phyloP scores from a whole-genome alignment of 2,329 filamentous ascomycete species.

The Colletotrichum coccodes region DNA sequence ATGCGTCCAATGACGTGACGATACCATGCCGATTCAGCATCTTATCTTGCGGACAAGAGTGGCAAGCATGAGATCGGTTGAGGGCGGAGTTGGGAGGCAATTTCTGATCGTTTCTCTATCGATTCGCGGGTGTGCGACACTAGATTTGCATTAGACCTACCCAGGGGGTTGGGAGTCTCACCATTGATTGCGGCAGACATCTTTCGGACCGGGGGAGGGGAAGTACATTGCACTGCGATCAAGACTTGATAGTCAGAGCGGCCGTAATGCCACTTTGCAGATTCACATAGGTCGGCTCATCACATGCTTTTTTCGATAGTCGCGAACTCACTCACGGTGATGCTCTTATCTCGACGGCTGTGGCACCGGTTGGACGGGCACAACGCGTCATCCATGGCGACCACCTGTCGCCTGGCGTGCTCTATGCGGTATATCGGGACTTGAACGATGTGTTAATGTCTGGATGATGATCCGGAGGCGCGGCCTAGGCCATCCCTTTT shows the following conservation, averaged over 20 bases:
- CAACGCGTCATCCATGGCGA: background rate
- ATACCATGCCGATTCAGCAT: slow-evolving; percentile 24
- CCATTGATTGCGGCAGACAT: background rate
- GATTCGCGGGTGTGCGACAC: background rate
- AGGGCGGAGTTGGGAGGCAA: slow-evolving; percentile 6
- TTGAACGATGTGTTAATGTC: background rate
- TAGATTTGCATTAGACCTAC: slow-evolving; percentile 30
- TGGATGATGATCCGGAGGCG: background rate
- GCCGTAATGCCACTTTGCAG: background rate
- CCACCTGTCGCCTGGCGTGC: background rate
- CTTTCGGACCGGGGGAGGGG: background rate
- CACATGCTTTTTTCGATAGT: background rate
- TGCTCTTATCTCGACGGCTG: background rate
- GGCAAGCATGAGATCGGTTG: slow-evolving; percentile 27
- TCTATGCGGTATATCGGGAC: background rate
- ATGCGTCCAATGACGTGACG: slow-evolving; percentile 17
- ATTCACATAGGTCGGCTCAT: background rate
- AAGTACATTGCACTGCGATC: background rate
- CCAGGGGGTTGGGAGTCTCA: slow-evolving; percentile 9
- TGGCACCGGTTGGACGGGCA: background rate
- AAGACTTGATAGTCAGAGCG: background rate
- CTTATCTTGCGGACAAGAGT: slow-evolving; percentile 26
- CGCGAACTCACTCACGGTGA: background rate
- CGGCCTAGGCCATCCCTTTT: background rate
- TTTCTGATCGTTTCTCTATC: background rate